Base-by-base conservation (phyloP, 225 moss, liverwort and hornwort species). In the Ulota crispa region DNA sequence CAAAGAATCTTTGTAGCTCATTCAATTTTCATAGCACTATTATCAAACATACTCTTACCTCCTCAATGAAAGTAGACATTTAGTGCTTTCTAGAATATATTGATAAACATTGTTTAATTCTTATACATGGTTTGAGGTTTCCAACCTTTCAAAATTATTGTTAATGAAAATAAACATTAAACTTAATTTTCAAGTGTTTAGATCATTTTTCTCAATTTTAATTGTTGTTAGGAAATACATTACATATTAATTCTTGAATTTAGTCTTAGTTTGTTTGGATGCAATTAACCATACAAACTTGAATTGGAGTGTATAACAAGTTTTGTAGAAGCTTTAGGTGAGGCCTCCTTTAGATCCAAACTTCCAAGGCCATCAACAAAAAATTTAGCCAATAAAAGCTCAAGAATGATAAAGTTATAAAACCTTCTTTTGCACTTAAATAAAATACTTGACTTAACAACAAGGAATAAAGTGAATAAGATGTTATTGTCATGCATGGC, bases 21-120 rank as follows among this genome's bases (percentile, higher is more conserved):
- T 85, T 93, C 69, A 82, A 90, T 78, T 92, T 93, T 64, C 90
- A 94, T 79, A 87, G 85, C 78, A 87, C 93, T 14, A 81, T 93
- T 7, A 71, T 91, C 6, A 85, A 89, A 65, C 92, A 93, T 59
- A 80, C 93, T 47, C 89, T 91, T 76, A 73, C 81, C 15, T 52
- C 62, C 2, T 9, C 39, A 54, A 67, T 56, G 41, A 70, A 53
- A 28, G 50, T 82, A 75, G 76, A 34, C 19, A 16, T 27, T 26
- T 72, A 87, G 79, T 64, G 52, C 41, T 78, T 15, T 43, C 32
- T 27, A 42, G 27, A 65, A 78, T 41, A 9, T 16, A 61, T 7
- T 12, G 6, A 42, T 13, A 21, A 39, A 47, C 23, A 60, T 78
- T 52, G 9, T 21, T 43, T 64, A 67, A 39, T 70, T 70, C 24